These are phyloP conservation scores for Hypomyces rosellus DNA, from an alignment of 2,329 filamentous ascomycete genomes.

Conservation along the genomic window DNA sequence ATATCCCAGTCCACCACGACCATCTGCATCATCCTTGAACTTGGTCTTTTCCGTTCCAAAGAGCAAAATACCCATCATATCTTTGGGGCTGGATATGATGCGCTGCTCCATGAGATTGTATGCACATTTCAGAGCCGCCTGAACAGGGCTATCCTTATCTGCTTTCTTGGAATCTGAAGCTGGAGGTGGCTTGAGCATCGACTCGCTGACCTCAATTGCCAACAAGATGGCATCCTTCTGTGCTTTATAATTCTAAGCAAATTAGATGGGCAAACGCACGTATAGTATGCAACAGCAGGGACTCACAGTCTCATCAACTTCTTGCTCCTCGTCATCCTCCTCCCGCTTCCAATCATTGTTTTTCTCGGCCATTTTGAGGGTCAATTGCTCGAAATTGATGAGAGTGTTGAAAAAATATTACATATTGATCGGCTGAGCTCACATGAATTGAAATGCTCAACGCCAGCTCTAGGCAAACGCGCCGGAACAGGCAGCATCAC, in stretches of 20 bases:
- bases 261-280: not conserved
- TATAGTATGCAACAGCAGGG: not conserved
- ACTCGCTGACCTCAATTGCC: slow-evolving; percentile 83
- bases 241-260: slow-evolving; percentile 69
- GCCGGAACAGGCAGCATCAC: slow-evolving; percentile 18
- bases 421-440: slow-evolving; percentile 18
- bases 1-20: slow-evolving; percentile 58
- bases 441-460: slow-evolving; percentile 11
- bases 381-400: not conserved
- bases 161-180: slow-evolving; percentile 64
- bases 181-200: slow-evolving; percentile 70
- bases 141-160: slow-evolving; percentile 68
- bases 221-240: slow-evolving; percentile 98
- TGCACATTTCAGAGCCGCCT: slow-evolving; percentile 86
- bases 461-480: slow-evolving; percentile 27
- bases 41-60: slow-evolving; percentile 85
- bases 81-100: slow-evolving; percentile 92
- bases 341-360: slow-evolving; percentile 41
- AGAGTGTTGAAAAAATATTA: not conserved
- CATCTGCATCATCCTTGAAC: slow-evolving; percentile 62
- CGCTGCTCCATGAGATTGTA: slow-evolving; percentile 96
- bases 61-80: slow-evolving; percentile 93
- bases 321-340: slow-evolving; percentile 50
- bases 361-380: slow-evolving; percentile 25
- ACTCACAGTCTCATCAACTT: slow-evolving; percentile 56